These are phyloP conservation scores for Leucocoprinus leucothites DNA, from an alignment of 768 basidiomycete species.

Conservation along the genomic window DNA sequence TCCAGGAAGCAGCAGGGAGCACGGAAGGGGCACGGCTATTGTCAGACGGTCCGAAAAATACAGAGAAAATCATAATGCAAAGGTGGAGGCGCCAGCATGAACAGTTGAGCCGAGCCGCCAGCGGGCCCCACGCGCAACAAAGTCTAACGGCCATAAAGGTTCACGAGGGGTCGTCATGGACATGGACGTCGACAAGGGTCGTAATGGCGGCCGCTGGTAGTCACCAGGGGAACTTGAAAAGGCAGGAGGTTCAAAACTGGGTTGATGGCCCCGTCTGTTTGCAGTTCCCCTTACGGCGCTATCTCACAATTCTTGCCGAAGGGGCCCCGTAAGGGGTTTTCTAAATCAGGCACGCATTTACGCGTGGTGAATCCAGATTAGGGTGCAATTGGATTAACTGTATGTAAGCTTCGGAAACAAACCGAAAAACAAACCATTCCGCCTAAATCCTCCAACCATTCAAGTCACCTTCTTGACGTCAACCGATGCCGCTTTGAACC, in stretches of 20 bases:
- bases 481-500: constrained; percentile 25
- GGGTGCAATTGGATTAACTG: constrained; percentile 27
- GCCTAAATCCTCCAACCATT: constrained; percentile 16
- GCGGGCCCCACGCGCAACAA: not conserved
- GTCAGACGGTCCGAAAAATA: not conserved
- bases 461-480: constrained; percentile 21
- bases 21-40: too few relatives aligned
- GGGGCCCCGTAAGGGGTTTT: constrained; percentile 25
- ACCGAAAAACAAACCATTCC: constrained; percentile 31
- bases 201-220: constrained; percentile 23
- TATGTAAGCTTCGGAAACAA: constrained; percentile 31
- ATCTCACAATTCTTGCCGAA: constrained; percentile 46
- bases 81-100: not conserved
- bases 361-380: constrained; percentile 42
- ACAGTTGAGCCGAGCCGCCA: not conserved
- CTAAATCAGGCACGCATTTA: constrained; percentile 18
- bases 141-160: constrained; percentile 11
- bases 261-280: constrained; percentile 38
- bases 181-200: constrained; percentile 25
- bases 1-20: not conserved
- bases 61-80: not conserved
- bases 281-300: constrained; percentile 26
- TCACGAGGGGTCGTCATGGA: constrained; percentile 22
- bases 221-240: constrained; percentile 17
- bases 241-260: constrained; percentile 25